A percentile compares a stretch with the other conserved stretches of the same genome.
phyloP scores from a whole-genome alignment of 768 basidiomycete species.

The Pholiota microspora region DNA sequence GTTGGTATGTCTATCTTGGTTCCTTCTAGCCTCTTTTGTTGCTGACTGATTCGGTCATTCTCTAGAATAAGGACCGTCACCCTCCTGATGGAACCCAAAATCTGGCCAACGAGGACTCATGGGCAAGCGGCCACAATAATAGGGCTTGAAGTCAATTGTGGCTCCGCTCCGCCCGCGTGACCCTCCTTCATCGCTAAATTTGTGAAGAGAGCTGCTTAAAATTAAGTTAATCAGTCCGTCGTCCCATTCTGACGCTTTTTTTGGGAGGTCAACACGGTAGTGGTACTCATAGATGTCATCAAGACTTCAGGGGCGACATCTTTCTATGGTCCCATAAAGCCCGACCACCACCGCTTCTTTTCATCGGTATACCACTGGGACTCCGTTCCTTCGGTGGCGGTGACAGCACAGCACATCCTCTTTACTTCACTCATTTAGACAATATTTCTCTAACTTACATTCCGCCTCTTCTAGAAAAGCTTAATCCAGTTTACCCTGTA shows the following conservation, averaged over 20 bases:
- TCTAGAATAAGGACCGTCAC: background rate
- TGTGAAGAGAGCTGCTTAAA: background rate
- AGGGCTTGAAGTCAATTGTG: background rate
- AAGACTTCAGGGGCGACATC: background rate
- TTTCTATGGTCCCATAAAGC: background rate
- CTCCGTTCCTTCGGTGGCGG: conserved; percentile 1
- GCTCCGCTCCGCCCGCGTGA: background rate
- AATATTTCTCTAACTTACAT: conserved; percentile 2
- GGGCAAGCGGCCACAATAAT: background rate
- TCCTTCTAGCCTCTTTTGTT: background rate
- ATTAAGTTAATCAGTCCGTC: background rate
- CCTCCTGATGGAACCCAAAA: background rate
- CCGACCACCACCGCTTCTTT: background rate
- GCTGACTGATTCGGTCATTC: background rate
- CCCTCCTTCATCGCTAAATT: background rate
- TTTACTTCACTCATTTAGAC: conserved; percentile 1
- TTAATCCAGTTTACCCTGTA: background rate
- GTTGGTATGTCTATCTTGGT: background rate
- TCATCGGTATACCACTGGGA: background rate
- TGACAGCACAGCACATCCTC: background rate
- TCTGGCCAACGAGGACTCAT: background rate
- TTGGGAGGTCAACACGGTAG: background rate
- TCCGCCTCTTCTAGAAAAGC: background rate
- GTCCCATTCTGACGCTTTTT: background rate
- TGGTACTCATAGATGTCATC: background rate